Percentiles rank a stretch among this genome's conserved stretches.
These are phyloP conservation scores for Tolypocladium pustulatum DNA, from an alignment of 2,329 filamentous ascomycete species.

Conservation along the genomic window DNA sequence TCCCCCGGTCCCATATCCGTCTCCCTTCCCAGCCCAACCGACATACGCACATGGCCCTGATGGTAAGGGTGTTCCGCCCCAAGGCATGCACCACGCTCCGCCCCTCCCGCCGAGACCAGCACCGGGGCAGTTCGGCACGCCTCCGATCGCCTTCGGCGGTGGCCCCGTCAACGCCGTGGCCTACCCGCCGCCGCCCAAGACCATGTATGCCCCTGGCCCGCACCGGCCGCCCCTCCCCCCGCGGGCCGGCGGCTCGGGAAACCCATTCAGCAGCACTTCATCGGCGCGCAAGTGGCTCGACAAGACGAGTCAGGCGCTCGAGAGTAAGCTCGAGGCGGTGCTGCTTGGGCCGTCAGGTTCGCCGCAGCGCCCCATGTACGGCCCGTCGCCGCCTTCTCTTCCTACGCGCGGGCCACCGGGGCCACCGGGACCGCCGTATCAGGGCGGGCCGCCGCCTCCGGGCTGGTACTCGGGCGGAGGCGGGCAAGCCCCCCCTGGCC, in stretches of 20 bases:
- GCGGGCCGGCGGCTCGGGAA: slow-evolving; percentile 8
- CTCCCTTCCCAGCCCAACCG: slow-evolving; percentile 5
- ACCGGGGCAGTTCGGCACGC: neutral
- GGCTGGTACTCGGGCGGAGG: neutral
- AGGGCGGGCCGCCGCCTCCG: neutral
- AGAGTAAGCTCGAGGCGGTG: slow-evolving; percentile 20
- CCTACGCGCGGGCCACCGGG: neutral
- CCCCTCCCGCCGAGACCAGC: neutral
- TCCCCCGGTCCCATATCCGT: neutral
- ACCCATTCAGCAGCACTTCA: slow-evolving; percentile 20
- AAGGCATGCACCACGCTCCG: neutral
- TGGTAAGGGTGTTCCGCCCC: neutral
- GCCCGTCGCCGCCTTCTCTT: neutral
- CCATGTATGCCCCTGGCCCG: slow-evolving; percentile 16
- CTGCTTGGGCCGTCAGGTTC: slow-evolving; percentile 8
- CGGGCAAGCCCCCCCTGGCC: neutral
- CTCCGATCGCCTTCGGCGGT: slow-evolving; percentile 8
- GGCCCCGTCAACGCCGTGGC: slow-evolving; percentile 11
- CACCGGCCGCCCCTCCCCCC: slow-evolving; percentile 5
- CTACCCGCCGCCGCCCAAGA: slow-evolving; percentile 22
- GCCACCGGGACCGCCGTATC: neutral
- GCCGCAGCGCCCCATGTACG: slow-evolving; percentile 3
- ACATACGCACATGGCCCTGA: neutral
- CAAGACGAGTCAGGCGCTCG: slow-evolving; percentile 23
- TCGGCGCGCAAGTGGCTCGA: slow-evolving; percentile 24